Conservation (phyloP, 192 early-diverging fungal species). For the Coemansia sp. region DNA sequence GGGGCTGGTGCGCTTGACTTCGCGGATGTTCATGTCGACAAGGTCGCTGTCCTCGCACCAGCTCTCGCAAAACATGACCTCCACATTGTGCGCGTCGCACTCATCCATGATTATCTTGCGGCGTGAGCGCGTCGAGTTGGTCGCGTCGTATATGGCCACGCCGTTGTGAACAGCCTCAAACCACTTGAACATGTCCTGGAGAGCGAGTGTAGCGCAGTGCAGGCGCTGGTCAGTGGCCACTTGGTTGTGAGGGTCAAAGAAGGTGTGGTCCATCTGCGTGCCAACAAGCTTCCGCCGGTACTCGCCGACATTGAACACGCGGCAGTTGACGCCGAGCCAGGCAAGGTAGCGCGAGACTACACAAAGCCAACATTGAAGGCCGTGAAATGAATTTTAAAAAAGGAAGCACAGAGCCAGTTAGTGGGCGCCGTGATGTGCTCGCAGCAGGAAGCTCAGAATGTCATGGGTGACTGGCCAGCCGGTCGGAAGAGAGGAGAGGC, state of each 20-base stretch:
- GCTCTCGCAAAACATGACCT: slow-evolving; percentile 95
- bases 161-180: slow-evolving; percentile 75
- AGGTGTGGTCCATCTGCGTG: slow-evolving; percentile 72
- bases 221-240: slow-evolving; percentile 63
- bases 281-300: slow-evolving; percentile 91
- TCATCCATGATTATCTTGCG: slow-evolving; percentile 68
- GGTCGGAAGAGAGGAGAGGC: not conserved
- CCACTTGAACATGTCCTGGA: slow-evolving; percentile 92
- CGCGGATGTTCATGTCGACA: slow-evolving; percentile 87
- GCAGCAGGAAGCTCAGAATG: too few relatives aligned
- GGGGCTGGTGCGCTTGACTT: slow-evolving; percentile 92
- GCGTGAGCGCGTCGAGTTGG: slow-evolving; percentile 87
- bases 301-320: slow-evolving; percentile 97
- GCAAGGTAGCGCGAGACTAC: slow-evolving; percentile 86
- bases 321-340: slow-evolving; percentile 90
- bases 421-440: too few relatives aligned
- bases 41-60: slow-evolving; percentile 88
- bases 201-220: slow-evolving; percentile 75
- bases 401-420: not conserved
- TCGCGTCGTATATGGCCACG: slow-evolving; percentile 97
- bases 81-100: slow-evolving; percentile 68
- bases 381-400: not conserved
- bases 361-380: too few relatives aligned
- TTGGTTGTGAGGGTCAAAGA: slow-evolving; percentile 86
- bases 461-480: too few relatives aligned